phyloP scores from a whole-genome alignment of 371 early-diverging fungal species.

The Dichotomocladium elegans region DNA sequence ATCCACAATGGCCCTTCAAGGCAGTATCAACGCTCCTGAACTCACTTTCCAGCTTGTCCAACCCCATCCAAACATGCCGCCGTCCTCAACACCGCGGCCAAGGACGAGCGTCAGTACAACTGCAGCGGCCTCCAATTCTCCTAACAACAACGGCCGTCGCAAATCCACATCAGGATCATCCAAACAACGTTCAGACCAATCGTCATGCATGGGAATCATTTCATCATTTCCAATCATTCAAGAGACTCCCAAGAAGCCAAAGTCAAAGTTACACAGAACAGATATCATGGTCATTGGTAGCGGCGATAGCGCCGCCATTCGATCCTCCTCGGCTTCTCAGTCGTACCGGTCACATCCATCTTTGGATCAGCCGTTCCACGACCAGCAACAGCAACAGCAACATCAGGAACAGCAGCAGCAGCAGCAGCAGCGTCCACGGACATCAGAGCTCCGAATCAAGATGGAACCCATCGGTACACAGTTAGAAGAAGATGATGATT shows the following conservation, averaged over 20 bases:
- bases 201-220: slow-evolving; percentile 9
- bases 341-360: too few relatives aligned
- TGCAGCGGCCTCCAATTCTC: too few relatives aligned
- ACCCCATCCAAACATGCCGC: too few relatives aligned
- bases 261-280: slow-evolving; percentile 3
- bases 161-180: neutral
- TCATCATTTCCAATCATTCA: slow-evolving; percentile 17
- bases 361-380: too few relatives aligned
- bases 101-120: too few relatives aligned
- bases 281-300: neutral
- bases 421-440: neutral
- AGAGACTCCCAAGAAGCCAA: slow-evolving; percentile 6
- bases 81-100: too few relatives aligned
- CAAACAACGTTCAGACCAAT: slow-evolving; percentile 1
- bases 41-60: neutral
- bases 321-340: neutral
- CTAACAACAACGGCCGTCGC: neutral
- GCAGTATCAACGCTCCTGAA: neutral
- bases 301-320: neutral
- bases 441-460: slow-evolving; percentile 30
- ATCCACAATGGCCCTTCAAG: neutral
- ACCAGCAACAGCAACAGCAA: neutral
- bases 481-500: slow-evolving; percentile 44
- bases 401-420: slow-evolving; percentile 3
- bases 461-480: slow-evolving; percentile 36